Percentiles rank a stretch among this genome's conserved stretches.
Conservation (phyloP, 2,329 filamentous ascomycete genomes). For the Colletotrichum kahawae region DNA sequence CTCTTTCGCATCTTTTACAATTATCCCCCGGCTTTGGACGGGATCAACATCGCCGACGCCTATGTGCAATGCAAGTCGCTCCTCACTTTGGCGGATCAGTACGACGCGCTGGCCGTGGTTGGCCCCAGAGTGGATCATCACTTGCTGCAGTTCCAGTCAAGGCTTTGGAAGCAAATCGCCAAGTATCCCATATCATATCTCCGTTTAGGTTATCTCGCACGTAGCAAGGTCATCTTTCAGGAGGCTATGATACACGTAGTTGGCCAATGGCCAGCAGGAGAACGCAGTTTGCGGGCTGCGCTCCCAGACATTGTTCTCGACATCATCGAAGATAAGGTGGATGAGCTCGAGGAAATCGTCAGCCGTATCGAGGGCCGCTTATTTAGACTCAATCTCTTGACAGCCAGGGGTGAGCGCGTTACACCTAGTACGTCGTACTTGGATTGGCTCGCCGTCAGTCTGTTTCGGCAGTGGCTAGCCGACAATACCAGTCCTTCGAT, state of each 20-base stretch:
- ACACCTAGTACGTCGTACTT: slow-evolving; percentile 80
- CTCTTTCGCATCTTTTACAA: slow-evolving; percentile 97
- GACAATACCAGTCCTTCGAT: slow-evolving; percentile 82
- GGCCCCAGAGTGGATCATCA: slow-evolving; percentile 93
- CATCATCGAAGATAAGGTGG: slow-evolving; percentile 92
- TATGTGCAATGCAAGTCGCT: slow-evolving; percentile 95
- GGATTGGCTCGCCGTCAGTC: slow-evolving; percentile 85
- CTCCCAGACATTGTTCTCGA: slow-evolving; percentile 81
- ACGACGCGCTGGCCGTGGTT: slow-evolving; percentile 87
- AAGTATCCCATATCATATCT: slow-evolving; percentile 95
- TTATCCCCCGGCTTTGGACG: slow-evolving; percentile 80
- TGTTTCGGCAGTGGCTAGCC: slow-evolving; percentile 92
- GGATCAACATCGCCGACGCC: slow-evolving; percentile 87
- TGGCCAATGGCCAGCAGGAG: slow-evolving; percentile 87
- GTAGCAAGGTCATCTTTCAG: slow-evolving; percentile 82
- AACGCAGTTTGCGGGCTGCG: slow-evolving; percentile 75
- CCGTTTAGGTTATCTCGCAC: slow-evolving; percentile 84
- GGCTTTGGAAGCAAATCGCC: slow-evolving; percentile 94
- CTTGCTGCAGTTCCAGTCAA: slow-evolving; percentile 86
- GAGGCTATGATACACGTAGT: slow-evolving; percentile 94
- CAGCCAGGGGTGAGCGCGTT: slow-evolving; percentile 80
- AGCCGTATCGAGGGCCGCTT: slow-evolving; percentile 80
- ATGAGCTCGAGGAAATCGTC: slow-evolving; percentile 86
- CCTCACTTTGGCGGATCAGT: slow-evolving; percentile 88
- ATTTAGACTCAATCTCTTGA: slow-evolving; percentile 81